Base-by-base conservation (phyloP, 345 rosid species). In the Gynandropsis gynandra region DNA sequence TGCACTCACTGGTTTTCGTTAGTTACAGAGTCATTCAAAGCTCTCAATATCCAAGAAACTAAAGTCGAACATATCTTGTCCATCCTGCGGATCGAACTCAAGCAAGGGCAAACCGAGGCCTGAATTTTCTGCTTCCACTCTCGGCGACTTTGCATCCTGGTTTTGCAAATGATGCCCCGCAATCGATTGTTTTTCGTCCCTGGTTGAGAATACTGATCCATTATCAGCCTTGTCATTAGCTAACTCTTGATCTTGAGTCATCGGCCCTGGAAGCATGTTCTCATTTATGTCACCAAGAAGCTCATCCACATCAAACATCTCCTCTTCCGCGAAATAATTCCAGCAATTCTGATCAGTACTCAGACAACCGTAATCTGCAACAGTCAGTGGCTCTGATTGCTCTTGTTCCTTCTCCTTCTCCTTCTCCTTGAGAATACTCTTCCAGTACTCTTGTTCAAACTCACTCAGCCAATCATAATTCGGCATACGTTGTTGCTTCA, bases 271-370 rank as follows among this genome's bases (percentile, higher is more conserved):
- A 13, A 35, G 52, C 10, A 73, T 54, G 17, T 62, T 46, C 0
- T 48, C 61, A 20, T 76, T 71, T 4, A 69, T 3, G 0, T 65
- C 39, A 4, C 69, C 59, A 21, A 83, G 43, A 39, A 87, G 66
- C 51, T 87, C 87, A 47, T 81, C 56, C 39, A 80, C 63, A 45
- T 74, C 80, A 18, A 24, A 24, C 29, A 24, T 24, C n/a, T 62
- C 51, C 8, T 24, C 29, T 2, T 2, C 29, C 4, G 29, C 2
- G 29, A 47, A 61, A 48, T 66, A 5, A 9, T 59, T 56, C 56
- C 50, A 59, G 1, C 41, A 10, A 33, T 32, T 47, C 54, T 43
- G 37, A 16, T 18, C 53, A 50, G 32, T 4, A 53, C 29, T 24
- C 0, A 55, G 27, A 78, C 29, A 24, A 24, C 29, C 29, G 29